A percentile compares a stretch with the other conserved stretches of the same genome.
Conservation (phyloP, 2,329 filamentous ascomycete genomes). For the Elsinoe perseae region DNA sequence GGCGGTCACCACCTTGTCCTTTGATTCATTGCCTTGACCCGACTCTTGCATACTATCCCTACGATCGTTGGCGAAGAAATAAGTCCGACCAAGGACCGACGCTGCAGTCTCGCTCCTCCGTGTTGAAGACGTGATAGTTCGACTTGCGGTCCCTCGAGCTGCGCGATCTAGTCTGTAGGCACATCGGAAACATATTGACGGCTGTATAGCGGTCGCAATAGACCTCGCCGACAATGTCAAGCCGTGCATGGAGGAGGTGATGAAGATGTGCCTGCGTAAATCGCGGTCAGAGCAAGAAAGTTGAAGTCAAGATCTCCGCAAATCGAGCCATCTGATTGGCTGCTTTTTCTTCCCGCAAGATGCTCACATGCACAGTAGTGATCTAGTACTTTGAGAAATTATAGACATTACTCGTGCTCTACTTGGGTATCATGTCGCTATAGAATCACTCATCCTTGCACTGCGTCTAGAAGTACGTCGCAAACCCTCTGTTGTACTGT, state of each 20-base stretch:
- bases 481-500: neutral
- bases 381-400: neutral
- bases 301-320: slow-evolving; percentile 12
- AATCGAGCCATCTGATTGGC: slow-evolving; percentile 11
- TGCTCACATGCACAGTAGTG: neutral
- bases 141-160: slow-evolving; percentile 18
- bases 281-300: neutral
- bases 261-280: neutral
- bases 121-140: slow-evolving; percentile 22
- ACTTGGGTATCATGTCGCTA: slow-evolving; percentile 14
- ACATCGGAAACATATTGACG: slow-evolving; percentile 26
- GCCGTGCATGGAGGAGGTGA: neutral
- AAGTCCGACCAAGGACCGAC: slow-evolving; percentile 26
- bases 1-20: neutral
- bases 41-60: neutral
- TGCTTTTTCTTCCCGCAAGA: neutral
- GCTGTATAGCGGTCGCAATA: neutral
- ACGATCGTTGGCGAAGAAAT: slow-evolving; percentile 31
- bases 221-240: slow-evolving; percentile 11
- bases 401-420: neutral
- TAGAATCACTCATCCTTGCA: neutral
- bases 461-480: neutral
- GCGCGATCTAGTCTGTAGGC: slow-evolving; percentile 23
- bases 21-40: neutral
- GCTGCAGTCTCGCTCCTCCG: slow-evolving; percentile 16